Conservation (phyloP, 371 early-diverging fungal genomes). For the Mortierella sp. region DNA sequence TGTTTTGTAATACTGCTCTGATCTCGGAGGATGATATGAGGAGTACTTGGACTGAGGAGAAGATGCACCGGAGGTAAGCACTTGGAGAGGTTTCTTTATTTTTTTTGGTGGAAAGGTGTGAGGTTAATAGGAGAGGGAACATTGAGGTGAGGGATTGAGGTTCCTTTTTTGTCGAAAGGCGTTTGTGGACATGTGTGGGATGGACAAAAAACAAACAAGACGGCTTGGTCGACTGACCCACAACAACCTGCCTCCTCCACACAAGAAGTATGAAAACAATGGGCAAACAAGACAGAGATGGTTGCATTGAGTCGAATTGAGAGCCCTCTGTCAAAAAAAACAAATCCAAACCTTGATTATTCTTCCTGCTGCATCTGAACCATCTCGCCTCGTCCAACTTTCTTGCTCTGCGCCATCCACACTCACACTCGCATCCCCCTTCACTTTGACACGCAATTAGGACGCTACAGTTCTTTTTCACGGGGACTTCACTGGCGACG, state of each 20-base stretch:
- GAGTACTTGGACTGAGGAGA: constrained; percentile 34
- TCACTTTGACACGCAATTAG: background rate
- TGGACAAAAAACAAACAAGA: too few relatives aligned
- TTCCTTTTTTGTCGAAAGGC: background rate
- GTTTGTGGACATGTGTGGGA: too few relatives aligned
- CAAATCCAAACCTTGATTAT: background rate
- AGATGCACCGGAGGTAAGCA: constrained; percentile 46
- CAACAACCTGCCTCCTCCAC: background rate
- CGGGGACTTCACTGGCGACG: constrained; percentile 44
- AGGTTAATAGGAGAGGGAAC: background rate
- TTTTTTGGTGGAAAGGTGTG: background rate
- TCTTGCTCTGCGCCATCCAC: background rate
- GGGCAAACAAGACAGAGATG: background rate
- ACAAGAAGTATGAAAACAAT: background rate
- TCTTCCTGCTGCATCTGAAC: background rate
- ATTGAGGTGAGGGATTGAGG: background rate
- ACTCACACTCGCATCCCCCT: background rate
- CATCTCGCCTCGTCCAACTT: background rate
- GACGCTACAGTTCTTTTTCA: constrained; percentile 33
- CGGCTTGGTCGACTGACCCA: background rate
- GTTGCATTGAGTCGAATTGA: background rate
- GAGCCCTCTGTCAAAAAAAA: background rate
- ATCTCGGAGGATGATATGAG: constrained; percentile 35
- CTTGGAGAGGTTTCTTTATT: too few relatives aligned
- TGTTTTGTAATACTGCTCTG: constrained; percentile 44